Percentiles rank a stretch among this genome's conserved stretches.
Conservation (phyloP, 139 green algal species). For the Volvox reticuliferus region DNA sequence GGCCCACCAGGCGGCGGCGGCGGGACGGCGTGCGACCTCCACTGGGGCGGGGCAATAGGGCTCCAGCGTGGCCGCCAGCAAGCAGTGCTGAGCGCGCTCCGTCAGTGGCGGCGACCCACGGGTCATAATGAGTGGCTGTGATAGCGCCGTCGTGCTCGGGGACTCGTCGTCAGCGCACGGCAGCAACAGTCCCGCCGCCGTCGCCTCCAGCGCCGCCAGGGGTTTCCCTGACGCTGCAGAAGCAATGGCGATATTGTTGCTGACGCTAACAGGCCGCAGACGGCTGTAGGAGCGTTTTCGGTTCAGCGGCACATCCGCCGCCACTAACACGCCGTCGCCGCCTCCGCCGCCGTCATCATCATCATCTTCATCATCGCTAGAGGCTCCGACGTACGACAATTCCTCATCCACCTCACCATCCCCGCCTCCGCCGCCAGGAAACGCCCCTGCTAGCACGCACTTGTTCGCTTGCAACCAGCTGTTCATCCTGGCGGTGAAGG, state of each 20-base stretch:
- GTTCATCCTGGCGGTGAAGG: not conserved
- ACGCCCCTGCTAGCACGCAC: not conserved
- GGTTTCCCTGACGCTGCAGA: not conserved
- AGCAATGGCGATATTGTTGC: not conserved
- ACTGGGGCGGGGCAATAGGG: not conserved
- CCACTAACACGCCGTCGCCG: too few relatives aligned
- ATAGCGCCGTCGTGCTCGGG: not conserved
- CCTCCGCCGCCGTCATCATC: not conserved
- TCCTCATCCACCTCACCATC: not conserved
- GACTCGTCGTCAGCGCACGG: not conserved
- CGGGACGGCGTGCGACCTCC: too few relatives aligned
- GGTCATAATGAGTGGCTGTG: not conserved
- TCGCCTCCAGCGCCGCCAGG: not conserved
- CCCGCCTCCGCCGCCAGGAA: not conserved
- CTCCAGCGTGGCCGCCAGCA: constrained; percentile 20
- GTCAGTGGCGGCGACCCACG: constrained; percentile 2
- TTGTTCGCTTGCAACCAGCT: not conserved
- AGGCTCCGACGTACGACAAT: not conserved
- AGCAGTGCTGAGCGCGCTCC: not conserved
- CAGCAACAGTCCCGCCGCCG: not conserved
- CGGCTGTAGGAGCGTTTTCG: not conserved
- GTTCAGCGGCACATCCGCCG: too few relatives aligned
- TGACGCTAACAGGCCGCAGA: not conserved
- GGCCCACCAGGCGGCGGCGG: too few relatives aligned
- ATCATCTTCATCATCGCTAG: not conserved